Evolutionary conservation across 805 yeast genomes (phyloP), one percentile per base, ranked within the genome.

Genomic region (Huiozyma naganishii): DNA sequence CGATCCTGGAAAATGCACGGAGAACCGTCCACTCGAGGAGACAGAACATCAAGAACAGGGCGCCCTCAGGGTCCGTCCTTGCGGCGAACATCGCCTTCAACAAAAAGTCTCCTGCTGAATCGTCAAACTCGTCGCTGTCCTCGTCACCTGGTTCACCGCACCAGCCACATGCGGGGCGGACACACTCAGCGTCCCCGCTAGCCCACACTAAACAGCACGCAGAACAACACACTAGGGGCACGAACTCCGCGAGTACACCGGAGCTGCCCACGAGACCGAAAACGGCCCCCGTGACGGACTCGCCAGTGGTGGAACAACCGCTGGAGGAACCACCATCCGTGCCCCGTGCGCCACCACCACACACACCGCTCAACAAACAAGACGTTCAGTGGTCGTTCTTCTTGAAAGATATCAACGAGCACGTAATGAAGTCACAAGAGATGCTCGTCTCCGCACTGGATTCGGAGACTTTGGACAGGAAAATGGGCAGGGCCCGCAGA

Each of bases 331-430:
- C 30, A 27, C 35, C 43, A 2, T 10, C n/a, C 2, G 17, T 38
- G 9, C 39, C 12, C 13, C n/a, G 27, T 6, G 11, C 5, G 29
- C 11, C 33, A 30, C 9, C 80, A 7, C 3, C 33, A 9, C 33
- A 30, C 11, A 30, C 33, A 9, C 30, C 28, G 3, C 58, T 74
- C 61, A 67, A 74, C 1, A 66, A 73, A 11, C 52, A 77, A 6
- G 88, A 82, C 54, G 57, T 71, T 36, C 74, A 77, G 12, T 82
- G 86, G 83, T 67, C 68, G 6, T 66, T 68, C 35, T 78, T 66
- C 52, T 61, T 83, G 48, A 64, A 60, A 23, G 75, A 73, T 52
- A 61, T 69, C 1, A 78, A 79, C 41, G 92, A 83, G 53, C 67
- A 87, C 45, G 70, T 82, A 1, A 45, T 79, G 40, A 75, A 71